Conservation (phyloP, 345 rosid species). For the Citrus hindsii region DNA sequence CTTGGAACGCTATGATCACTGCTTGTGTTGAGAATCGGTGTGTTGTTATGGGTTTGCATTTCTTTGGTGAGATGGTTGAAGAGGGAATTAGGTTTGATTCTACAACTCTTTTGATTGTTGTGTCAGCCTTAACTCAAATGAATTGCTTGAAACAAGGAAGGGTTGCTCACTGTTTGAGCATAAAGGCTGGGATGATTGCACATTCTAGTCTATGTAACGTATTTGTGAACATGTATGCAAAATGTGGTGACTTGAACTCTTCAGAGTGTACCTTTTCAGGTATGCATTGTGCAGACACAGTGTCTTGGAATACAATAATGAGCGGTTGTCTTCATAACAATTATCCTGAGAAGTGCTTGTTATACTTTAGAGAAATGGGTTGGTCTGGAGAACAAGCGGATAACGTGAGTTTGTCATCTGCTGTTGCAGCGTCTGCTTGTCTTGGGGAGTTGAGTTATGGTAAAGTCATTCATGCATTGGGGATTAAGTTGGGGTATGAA, state of each 20-base stretch:
- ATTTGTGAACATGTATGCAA: slow-evolving; percentile 53
- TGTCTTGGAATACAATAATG: slow-evolving; percentile 65
- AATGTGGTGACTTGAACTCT: slow-evolving; percentile 46
- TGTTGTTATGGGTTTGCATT: slow-evolving; percentile 28
- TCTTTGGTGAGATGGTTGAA: slow-evolving; percentile 38
- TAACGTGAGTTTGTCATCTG: slow-evolving; percentile 41
- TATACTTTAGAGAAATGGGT: slow-evolving; percentile 41
- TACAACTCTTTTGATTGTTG: slow-evolving; percentile 45
- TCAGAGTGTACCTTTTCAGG: slow-evolving; percentile 34
- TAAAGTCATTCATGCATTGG: slow-evolving; percentile 37
- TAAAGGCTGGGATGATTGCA: slow-evolving; percentile 39
- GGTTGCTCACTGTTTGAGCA: slow-evolving; percentile 39
- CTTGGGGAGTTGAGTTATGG: slow-evolving; percentile 35
- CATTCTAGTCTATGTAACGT: slow-evolving; percentile 48
- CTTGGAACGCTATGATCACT: slow-evolving; percentile 61
- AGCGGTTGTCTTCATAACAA: slow-evolving; percentile 44
- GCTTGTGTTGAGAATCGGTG: slow-evolving; percentile 37
- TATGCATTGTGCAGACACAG: slow-evolving; percentile 38
- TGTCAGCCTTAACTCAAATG: slow-evolving; percentile 29
- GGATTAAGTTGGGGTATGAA: slow-evolving; percentile 34
- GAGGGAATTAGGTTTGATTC: slow-evolving; percentile 48
- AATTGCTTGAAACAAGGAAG: slow-evolving; percentile 24
- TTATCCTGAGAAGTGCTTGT: slow-evolving; percentile 36
- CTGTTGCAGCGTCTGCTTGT: slow-evolving; percentile 49
- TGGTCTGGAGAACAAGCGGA: slow-evolving; percentile 39